Evolutionary conservation across 805 yeast genomes (phyloP).

Genomic region (Maudiozyma barnettii): DNA sequence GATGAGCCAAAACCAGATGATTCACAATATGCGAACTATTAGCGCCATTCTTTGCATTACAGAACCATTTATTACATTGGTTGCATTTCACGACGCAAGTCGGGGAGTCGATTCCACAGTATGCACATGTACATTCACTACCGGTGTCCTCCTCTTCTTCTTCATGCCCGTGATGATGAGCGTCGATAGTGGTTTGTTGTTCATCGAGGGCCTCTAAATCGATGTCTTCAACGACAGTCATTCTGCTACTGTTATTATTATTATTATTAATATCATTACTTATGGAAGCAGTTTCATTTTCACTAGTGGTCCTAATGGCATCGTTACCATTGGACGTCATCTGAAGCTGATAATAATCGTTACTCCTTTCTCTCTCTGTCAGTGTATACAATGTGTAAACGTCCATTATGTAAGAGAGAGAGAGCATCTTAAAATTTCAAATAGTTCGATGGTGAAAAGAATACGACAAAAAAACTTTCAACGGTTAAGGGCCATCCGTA

Average conservation of each 20-base stretch:
- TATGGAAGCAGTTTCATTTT: not conserved
- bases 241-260: too few relatives aligned
- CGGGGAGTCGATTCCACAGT: slow-evolving; percentile 66
- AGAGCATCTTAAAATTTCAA: too few relatives aligned
- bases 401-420: too few relatives aligned
- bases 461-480: too few relatives aligned
- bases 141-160: not conserved
- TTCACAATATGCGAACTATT: slow-evolving; percentile 75
- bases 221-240: not conserved
- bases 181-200: not conserved
- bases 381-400: too few relatives aligned
- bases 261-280: too few relatives aligned
- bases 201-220: slow-evolving; percentile 2
- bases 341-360: not conserved
- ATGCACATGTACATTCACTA: slow-evolving; percentile 35
- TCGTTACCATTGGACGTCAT: not conserved
- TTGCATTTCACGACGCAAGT: slow-evolving; percentile 66
- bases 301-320: too few relatives aligned
- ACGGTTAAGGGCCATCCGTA: too few relatives aligned
- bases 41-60: slow-evolving; percentile 56
- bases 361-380: too few relatives aligned
- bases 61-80: slow-evolving; percentile 78
- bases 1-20: slow-evolving; percentile 74
- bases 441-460: too few relatives aligned
- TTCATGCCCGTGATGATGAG: not conserved